Conservation (phyloP, 208 protist species). For the Acanthamoeba sp. region DNA sequence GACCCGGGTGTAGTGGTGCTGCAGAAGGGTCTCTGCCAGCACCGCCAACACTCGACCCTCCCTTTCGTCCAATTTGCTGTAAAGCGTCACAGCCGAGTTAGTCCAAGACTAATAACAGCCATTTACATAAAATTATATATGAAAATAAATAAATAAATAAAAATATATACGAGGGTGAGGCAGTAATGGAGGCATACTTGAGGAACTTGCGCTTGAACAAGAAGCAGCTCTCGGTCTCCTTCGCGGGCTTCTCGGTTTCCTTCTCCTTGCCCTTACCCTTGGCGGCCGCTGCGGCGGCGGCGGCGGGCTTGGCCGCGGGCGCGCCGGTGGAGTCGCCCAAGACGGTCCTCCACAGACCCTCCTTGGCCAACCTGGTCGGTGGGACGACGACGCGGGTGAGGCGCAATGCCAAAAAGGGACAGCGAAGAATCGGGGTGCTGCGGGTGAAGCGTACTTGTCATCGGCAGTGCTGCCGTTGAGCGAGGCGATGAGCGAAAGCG, state of each 20-base stretch:
- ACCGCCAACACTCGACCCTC: constrained; percentile 30
- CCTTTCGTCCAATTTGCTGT: constrained; percentile 66
- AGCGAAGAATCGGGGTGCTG: too few species aligned
- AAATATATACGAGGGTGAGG: too few species aligned
- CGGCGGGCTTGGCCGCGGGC: not conserved
- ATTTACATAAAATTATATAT: not conserved
- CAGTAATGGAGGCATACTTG: not conserved
- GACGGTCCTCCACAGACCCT: constrained; percentile 55
- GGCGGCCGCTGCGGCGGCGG: not conserved
- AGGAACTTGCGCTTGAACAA: constrained; percentile 66
- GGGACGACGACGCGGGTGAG: not conserved
- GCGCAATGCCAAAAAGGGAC: too few species aligned
- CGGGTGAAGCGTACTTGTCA: constrained; percentile 31
- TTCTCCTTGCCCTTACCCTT: constrained; percentile 70
- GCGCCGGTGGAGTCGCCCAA: constrained; percentile 39
- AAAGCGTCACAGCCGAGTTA: too few species aligned
- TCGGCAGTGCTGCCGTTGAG: not conserved
- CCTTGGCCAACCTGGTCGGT: not conserved
- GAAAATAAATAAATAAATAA: not conserved
- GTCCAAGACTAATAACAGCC: not conserved
- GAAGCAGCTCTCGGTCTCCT: not conserved
- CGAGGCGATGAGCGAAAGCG: constrained; percentile 45
- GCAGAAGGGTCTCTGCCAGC: constrained; percentile 39
- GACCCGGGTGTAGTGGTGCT: constrained; percentile 38
- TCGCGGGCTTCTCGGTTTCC: not conserved